These are phyloP conservation scores for Epithemia pelagica DNA, from an alignment of 108 stramenopile genomes.

Conservation along the genomic window DNA sequence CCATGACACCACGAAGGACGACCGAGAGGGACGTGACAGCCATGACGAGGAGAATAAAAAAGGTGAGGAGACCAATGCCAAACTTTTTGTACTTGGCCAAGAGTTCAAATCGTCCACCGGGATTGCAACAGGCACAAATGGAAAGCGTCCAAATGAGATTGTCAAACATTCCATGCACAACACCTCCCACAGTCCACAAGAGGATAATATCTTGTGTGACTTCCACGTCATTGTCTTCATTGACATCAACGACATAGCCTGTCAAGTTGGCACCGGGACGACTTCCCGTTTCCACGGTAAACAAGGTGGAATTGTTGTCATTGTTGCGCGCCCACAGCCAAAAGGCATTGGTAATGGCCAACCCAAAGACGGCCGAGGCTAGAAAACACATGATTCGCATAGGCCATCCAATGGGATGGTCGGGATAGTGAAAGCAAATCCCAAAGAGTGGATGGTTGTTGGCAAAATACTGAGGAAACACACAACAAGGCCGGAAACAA, in stretches of 20 bases:
- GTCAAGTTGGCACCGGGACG: background rate
- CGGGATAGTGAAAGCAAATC: slow-evolving; percentile 38
- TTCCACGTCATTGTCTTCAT: slow-evolving; percentile 15
- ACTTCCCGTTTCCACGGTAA: background rate
- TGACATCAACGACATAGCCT: background rate
- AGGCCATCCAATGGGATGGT: slow-evolving; percentile 38
- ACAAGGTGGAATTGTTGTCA: background rate
- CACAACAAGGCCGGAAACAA: too few relatives aligned
- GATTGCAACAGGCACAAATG: slow-evolving; percentile 60
- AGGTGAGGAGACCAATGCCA: slow-evolving; percentile 18
- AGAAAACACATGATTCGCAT: slow-evolving; percentile 42
- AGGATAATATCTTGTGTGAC: slow-evolving; percentile 48
- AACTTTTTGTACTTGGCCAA: slow-evolving; percentile 16
- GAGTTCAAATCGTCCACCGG: background rate
- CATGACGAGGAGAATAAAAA: slow-evolving; percentile 26
- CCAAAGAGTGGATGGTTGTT: slow-evolving; percentile 68
- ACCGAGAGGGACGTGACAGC: slow-evolving; percentile 43
- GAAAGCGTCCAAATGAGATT: slow-evolving; percentile 66
- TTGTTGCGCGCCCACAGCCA: slow-evolving; percentile 7
- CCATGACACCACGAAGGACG: slow-evolving; percentile 39
- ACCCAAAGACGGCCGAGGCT: slow-evolving; percentile 46
- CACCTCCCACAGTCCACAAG: slow-evolving; percentile 70
- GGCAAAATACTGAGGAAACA: slow-evolving; percentile 39
- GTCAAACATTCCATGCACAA: slow-evolving; percentile 56
- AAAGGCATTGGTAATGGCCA: slow-evolving; percentile 51